These are phyloP conservation scores for Ceratocystis albifundus DNA, from an alignment of 2,329 filamentous ascomycete genomes.

Conservation along the genomic window DNA sequence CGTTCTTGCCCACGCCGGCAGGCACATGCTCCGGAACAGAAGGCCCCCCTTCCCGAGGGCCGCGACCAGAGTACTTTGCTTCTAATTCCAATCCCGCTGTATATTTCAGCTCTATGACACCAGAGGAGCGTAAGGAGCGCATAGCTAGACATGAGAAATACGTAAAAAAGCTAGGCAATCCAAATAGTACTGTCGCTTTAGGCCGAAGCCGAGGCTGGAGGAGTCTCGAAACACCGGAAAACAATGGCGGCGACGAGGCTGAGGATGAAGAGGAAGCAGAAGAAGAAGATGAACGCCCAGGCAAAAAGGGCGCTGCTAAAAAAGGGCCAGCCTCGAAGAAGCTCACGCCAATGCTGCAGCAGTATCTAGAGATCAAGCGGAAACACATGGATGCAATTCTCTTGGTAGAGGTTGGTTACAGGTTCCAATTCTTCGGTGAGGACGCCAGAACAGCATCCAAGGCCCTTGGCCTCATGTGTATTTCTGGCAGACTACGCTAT, in stretches of 20 bases:
- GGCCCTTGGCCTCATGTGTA: constrained; percentile 88
- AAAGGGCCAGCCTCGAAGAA: constrained; percentile 47
- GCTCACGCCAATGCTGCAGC: constrained; percentile 86
- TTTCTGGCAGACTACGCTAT: constrained; percentile 87
- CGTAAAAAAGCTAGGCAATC: constrained; percentile 76
- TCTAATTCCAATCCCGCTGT: constrained; percentile 19
- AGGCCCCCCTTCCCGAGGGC: background rate
- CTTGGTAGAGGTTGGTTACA: constrained; percentile 93
- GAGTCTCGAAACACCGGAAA: constrained; percentile 42
- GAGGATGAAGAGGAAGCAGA: constrained; percentile 45
- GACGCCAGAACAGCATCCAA: constrained; percentile 83
- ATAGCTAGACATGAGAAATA: constrained; percentile 57
- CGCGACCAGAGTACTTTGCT: constrained; percentile 14
- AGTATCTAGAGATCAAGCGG: constrained; percentile 86
- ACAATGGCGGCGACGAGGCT: constrained; percentile 42
- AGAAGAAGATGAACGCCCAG: constrained; percentile 41
- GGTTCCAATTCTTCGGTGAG: constrained; percentile 93
- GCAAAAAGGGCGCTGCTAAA: constrained; percentile 35
- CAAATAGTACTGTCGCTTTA: constrained; percentile 65
- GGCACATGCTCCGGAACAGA: background rate
- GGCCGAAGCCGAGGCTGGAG: constrained; percentile 47
- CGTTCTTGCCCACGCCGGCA: background rate
- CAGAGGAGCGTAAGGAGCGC: constrained; percentile 54
- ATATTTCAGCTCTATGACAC: constrained; percentile 29
- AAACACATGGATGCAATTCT: constrained; percentile 82